Conservation (phyloP, 768 basidiomycete species). For the Termitomyces sp. region DNA sequence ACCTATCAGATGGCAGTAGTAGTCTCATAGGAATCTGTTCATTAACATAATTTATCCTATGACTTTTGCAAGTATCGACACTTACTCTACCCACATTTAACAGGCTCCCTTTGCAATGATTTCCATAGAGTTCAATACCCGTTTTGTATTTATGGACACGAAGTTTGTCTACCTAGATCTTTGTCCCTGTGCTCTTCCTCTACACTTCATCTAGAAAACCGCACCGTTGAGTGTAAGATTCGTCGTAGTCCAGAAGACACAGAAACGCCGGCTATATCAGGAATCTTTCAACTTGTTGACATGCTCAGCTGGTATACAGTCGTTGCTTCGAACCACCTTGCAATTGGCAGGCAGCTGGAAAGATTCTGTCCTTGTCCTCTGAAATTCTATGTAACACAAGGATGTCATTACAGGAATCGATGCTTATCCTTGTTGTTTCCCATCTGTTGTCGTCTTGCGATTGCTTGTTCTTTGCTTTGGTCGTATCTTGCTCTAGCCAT, state of each 20-base stretch:
- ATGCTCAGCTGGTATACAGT: no score
- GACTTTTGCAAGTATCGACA: constrained; percentile 8
- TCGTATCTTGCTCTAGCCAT: no score
- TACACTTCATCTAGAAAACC: background rate
- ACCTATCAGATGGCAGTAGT: constrained; percentile 9
- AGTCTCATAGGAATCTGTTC: constrained; percentile 8
- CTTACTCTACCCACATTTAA: constrained; percentile 13
- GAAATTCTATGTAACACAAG: no score
- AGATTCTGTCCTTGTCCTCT: background rate
- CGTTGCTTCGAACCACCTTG: no score
- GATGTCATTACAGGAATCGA: background rate
- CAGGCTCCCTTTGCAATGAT: constrained; percentile 3
- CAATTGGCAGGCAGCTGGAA: background rate
- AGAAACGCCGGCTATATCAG: no score
- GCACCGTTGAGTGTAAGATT: no score
- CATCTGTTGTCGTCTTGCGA: background rate
- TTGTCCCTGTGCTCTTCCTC: background rate
- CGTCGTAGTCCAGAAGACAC: no score
- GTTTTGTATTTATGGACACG: constrained; percentile 1
- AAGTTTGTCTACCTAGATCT: background rate
- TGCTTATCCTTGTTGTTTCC: background rate
- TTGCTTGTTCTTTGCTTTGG: background rate
- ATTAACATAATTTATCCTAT: constrained; percentile 8
- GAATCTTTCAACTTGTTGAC: no score
- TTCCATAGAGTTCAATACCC: constrained; percentile 13